phyloP scores from a whole-genome alignment of 192 early-diverging fungal genomes.

The Rhizoclosmatium sp. region DNA sequence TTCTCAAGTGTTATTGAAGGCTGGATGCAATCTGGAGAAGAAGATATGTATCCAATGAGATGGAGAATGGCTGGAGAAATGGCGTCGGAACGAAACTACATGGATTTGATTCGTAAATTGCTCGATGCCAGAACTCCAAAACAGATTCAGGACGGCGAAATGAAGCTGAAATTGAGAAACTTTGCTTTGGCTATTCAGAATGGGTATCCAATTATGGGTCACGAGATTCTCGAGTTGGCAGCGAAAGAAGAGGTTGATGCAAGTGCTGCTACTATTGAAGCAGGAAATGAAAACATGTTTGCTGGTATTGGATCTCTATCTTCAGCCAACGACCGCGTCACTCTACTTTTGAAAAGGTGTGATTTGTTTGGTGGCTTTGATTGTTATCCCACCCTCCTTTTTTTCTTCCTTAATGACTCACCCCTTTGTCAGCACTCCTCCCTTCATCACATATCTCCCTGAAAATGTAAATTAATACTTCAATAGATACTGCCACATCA shows the following conservation, averaged over 20 bases:
- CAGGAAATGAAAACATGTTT: constrained; percentile 17
- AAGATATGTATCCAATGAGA: constrained; percentile 6
- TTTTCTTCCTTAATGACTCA: neutral
- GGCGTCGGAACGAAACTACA: constrained; percentile 24
- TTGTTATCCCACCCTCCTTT: neutral
- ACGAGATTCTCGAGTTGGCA: neutral
- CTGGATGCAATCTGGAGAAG: neutral
- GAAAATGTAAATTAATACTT: neutral
- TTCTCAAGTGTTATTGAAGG: constrained; percentile 19
- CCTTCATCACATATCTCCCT: too few relatives aligned
- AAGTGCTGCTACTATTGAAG: neutral
- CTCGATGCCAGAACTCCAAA: neutral
- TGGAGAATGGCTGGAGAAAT: constrained; percentile 30
- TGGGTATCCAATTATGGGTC: neutral
- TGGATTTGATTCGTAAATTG: neutral
- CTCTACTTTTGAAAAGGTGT: constrained; percentile 15
- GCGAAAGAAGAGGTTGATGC: constrained; percentile 16
- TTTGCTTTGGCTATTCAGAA: constrained; percentile 23
- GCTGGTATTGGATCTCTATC: constrained; percentile 14
- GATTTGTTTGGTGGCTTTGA: neutral
- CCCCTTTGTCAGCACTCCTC: too few relatives aligned
- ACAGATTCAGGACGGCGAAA: neutral
- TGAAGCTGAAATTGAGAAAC: constrained; percentile 13
- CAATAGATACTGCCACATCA: constrained; percentile 17
- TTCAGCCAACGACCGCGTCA: neutral